A percentile compares a stretch with the other conserved stretches of the same genome.
phyloP scores from a whole-genome alignment of 2,329 filamentous ascomycete genomes.

The Ophiostoma sp. region DNA sequence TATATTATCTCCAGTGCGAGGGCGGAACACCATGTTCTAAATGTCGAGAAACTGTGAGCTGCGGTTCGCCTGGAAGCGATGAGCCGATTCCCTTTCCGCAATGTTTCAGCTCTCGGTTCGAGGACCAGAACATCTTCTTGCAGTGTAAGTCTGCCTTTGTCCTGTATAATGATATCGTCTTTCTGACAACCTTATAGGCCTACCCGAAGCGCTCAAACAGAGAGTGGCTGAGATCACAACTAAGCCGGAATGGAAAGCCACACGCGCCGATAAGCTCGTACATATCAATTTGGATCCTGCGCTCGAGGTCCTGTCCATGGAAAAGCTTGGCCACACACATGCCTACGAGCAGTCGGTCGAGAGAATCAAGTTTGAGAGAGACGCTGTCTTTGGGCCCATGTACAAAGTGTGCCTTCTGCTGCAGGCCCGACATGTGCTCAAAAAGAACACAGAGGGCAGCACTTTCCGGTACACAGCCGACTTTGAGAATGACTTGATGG shows the following conservation, averaged over 20 bases:
- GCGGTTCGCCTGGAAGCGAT: background rate
- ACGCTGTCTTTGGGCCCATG: slow-evolving; percentile 12
- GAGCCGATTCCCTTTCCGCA: background rate
- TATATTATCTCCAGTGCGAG: background rate
- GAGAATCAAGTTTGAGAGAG: background rate
- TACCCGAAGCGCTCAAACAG: background rate
- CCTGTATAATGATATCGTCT: no score
- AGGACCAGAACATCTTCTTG: slow-evolving; percentile 20
- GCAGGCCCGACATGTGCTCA: slow-evolving; percentile 6
- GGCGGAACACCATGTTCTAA: background rate
- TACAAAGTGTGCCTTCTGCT: slow-evolving; percentile 20
- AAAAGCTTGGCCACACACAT: slow-evolving; percentile 2
- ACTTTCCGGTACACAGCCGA: background rate
- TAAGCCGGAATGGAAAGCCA: background rate
- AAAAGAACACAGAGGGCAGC: background rate
- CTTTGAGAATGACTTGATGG: slow-evolving; percentile 9
- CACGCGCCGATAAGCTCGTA: background rate
- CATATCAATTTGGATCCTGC: background rate
- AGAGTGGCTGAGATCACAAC: background rate
- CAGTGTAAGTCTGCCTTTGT: slow-evolving; percentile 3
- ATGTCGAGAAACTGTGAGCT: background rate
- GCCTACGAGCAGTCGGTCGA: background rate
- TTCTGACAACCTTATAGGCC: background rate
- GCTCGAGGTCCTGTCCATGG: background rate
- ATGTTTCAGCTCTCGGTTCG: slow-evolving; percentile 13